These are phyloP conservation scores for Moesziomyces parantarcticus DNA, from an alignment of 1,284 basidiomycete genomes.

Conservation along the genomic window DNA sequence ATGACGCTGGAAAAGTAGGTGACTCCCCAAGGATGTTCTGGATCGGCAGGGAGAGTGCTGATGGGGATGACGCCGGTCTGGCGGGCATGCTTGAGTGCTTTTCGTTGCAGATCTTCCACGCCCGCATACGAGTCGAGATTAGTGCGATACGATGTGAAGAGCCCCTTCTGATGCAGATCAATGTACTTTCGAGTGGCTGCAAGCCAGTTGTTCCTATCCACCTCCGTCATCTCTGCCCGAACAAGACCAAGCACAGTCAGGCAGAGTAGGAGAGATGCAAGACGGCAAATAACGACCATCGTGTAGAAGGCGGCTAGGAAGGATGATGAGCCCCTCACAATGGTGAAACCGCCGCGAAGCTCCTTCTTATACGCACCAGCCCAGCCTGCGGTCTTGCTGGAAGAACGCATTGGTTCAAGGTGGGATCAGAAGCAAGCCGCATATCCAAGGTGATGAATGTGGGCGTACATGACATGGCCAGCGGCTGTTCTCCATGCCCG, in stretches of 20 bases:
- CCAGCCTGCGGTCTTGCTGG: not conserved
- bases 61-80: constrained; percentile 2
- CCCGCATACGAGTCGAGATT: constrained; percentile 1
- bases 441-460: too few relatives aligned
- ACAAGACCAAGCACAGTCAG: not conserved
- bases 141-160: constrained; percentile 3
- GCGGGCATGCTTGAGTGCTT: constrained; percentile 1
- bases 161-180: not conserved
- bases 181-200: constrained; percentile 7
- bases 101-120: constrained; percentile 1
- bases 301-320: not conserved
- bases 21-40: not conserved
- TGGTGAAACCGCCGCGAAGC: too few relatives aligned
- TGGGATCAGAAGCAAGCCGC: too few relatives aligned
- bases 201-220: constrained; percentile 7
- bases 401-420: too few relatives aligned
- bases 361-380: not conserved
- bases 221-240: not conserved
- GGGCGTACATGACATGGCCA: too few relatives aligned
- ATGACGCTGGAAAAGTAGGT: constrained; percentile 21
- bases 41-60: not conserved
- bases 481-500: too few relatives aligned
- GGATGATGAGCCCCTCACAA: not conserved
- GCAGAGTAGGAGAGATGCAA: not conserved
- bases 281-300: not conserved